Evolutionary conservation across 805 yeast genomes (phyloP).

Genomic region (Ogataea wickerhamii): DNA sequence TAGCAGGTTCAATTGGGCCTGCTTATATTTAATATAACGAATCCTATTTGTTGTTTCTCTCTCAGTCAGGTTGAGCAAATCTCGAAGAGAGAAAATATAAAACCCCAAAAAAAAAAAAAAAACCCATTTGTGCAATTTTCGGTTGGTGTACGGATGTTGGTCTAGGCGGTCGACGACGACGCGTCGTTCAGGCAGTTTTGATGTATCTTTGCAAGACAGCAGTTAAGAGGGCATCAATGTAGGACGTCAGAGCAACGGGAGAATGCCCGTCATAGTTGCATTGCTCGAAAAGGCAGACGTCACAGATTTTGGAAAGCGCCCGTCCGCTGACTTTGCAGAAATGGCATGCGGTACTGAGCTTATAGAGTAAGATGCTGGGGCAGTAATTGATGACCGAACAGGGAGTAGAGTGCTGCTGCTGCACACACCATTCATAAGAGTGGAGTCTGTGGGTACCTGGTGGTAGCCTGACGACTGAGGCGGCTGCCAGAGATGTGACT

Average conservation of each 20-base stretch:
- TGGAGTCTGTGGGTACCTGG: background rate
- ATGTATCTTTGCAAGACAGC: slow-evolving; percentile 3
- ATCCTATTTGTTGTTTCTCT: slow-evolving; percentile 10
- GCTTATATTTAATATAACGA: slow-evolving; percentile 7
- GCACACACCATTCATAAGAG: background rate
- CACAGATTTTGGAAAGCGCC: slow-evolving; percentile 5
- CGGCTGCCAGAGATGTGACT: slow-evolving; percentile 22
- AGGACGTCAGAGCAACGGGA: background rate
- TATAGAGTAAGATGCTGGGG: slow-evolving; percentile 8
- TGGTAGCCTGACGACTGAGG: background rate
- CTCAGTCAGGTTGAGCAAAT: background rate
- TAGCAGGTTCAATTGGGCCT: background rate
- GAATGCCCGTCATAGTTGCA: slow-evolving; percentile 1
- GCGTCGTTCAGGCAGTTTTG: no score
- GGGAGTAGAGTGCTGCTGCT: background rate
- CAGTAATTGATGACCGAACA: background rate
- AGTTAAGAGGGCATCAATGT: slow-evolving; percentile 5
- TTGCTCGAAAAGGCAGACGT: slow-evolving; percentile 8
- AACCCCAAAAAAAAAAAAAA: background rate
- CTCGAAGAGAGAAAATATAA: background rate
- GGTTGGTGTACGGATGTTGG: background rate
- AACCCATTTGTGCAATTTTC: no score
- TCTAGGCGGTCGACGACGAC: no score
- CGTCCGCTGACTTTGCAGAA: slow-evolving; percentile 12
- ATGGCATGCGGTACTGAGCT: slow-evolving; percentile 6